Evolutionary conservation across 768 basidiomycete species (phyloP).

Genomic region (Pulveroboletus sp.): DNA sequence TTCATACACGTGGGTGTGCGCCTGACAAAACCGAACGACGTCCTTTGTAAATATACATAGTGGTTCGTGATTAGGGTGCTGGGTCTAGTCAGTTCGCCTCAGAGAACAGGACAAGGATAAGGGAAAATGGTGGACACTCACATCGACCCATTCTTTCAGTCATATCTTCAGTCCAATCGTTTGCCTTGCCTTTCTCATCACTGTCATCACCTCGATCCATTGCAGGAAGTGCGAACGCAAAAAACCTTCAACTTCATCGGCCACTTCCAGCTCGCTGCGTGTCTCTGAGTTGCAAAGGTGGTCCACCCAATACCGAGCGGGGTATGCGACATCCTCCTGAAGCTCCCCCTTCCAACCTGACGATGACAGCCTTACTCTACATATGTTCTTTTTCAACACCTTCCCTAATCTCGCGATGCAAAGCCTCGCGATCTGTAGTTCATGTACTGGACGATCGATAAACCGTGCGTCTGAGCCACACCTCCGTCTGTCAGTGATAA

Average conservation of each 20-base stretch:
- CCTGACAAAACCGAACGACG: constrained; percentile 30
- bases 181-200: constrained; percentile 29
- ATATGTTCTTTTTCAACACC: constrained; percentile 24
- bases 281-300: constrained; percentile 20
- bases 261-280: constrained; percentile 2
- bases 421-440: constrained; percentile 21
- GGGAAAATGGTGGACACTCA: constrained; percentile 2
- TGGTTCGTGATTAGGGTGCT: constrained; percentile 9
- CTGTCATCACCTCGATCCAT: constrained; percentile 32
- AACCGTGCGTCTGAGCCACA: constrained; percentile 28
- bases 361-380: constrained; percentile 16
- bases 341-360: constrained; percentile 12
- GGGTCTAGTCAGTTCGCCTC: constrained; percentile 8
- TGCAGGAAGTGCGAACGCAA: constrained; percentile 27
- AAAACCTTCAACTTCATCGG: constrained; percentile 17
- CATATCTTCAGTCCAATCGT: constrained; percentile 26
- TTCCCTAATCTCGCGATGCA: constrained; percentile 18
- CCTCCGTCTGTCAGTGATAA: constrained; percentile 28
- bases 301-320: constrained; percentile 27
- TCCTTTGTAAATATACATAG: constrained; percentile 22
- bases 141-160: constrained; percentile 26
- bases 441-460: constrained; percentile 22
- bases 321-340: constrained; percentile 25
- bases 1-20: constrained; percentile 28
- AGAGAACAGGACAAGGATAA: background rate